Evolutionary conservation across 164 flowering plant species (phyloP), one percentile per base, ranked within the genome.

Genomic region (Tetracentron sinense): DNA sequence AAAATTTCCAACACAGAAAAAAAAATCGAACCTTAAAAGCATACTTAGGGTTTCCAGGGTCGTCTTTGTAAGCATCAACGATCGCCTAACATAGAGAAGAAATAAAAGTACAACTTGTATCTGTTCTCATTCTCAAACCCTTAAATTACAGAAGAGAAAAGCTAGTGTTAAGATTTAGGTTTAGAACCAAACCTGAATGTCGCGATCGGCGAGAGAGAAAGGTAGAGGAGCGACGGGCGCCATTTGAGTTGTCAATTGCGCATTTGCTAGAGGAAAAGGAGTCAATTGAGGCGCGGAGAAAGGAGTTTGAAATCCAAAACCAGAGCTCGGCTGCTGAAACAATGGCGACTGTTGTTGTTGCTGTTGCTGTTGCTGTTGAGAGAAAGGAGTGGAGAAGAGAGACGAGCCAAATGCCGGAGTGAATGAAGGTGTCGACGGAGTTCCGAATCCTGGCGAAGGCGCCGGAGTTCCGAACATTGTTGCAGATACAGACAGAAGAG

Each of bases 211-310:
- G 15, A 88, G 83, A 54, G 99, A 94, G 72, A 82, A 86, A 15
- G 97, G 97, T 4, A 94, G 85, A 48, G 97, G 96, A 27, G 96
- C 88, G 3, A 91, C 92, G 16, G 97, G 96, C 27, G 96, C 97
- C 99, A 94, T 91, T 74, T 94, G 99, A 77, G 99, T 94, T 4
- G 93, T 89, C 68, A 91, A 58, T 71, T 91, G 97, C 19, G 80
- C 60, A 63, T 72, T 75, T 4, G 79, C 50, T 35, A 52, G 62
- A 46, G 57, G 35, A 29, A 71, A 78, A 3, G 81, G 83, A 61
- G 77, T 63, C 1, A 72, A 21, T 61, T 72, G 68, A 56, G 74
- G 61, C 12, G 74, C 29, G 7, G 71, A 49, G 19, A 68, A 75
- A 35, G 89, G 80, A 28, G 83, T 75, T 60, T 80, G 81, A 44